These are phyloP conservation scores for Nidularia sp. DNA, from an alignment of 768 basidiomycete genomes.

Conservation along the genomic window DNA sequence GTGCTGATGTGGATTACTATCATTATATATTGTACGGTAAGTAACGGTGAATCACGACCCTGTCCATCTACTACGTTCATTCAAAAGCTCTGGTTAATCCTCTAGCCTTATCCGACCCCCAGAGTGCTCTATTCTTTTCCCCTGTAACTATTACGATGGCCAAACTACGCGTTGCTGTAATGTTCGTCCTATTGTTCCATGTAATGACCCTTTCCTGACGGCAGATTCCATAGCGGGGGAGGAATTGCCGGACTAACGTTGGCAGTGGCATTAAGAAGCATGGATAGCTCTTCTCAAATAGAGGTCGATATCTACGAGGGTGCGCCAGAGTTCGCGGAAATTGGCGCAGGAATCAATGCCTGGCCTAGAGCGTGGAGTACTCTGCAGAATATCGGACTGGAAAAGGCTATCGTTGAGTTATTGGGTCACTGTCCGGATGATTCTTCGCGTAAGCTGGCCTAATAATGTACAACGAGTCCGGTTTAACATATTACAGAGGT, in stretches of 20 bases:
- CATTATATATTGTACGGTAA: too few relatives aligned
- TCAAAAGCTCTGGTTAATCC: too few relatives aligned
- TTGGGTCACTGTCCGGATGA: conserved; percentile 11
- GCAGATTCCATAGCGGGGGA: conserved; percentile 35
- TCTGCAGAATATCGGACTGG: conserved; percentile 31
- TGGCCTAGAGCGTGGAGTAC: conserved; percentile 36
- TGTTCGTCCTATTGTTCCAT: too few relatives aligned
- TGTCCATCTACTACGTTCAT: too few relatives aligned
- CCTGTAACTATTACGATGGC: too few relatives aligned
- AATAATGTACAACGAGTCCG: not conserved
- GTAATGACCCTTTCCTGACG: too few relatives aligned
- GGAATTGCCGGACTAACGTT: conserved; percentile 35
- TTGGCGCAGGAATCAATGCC: conserved; percentile 40
- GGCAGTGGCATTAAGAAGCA: conserved; percentile 25
- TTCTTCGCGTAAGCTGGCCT: conserved; percentile 5
- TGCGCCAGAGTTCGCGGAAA: conserved; percentile 29
- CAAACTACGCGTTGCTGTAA: too few relatives aligned
- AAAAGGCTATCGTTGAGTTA: conserved; percentile 11
- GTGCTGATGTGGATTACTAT: too few relatives aligned
- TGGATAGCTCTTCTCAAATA: conserved; percentile 12
- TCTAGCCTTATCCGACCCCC: too few relatives aligned
- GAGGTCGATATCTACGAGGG: conserved; percentile 41
- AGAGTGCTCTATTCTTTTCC: too few relatives aligned
- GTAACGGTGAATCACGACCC: too few relatives aligned
- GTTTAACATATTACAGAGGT: conserved; percentile 5